Evolutionary conservation across 2,329 filamentous ascomycete genomes (phyloP).

Genomic region (Chrysoporthe cubensis): DNA sequence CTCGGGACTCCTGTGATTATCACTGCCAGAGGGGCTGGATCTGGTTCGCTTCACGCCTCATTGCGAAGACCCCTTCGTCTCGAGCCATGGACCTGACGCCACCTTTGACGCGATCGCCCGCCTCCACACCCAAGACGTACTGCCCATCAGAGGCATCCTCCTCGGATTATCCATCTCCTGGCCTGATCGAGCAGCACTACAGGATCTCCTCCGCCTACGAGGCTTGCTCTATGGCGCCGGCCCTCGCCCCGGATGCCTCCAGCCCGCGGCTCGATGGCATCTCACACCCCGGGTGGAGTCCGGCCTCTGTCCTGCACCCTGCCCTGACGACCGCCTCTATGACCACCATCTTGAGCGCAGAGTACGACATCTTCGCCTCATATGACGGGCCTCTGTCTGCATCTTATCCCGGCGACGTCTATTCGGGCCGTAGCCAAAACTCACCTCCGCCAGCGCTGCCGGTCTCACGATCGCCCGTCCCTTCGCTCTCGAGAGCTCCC

Average conservation of each 20-base stretch:
- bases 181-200: slow-evolving; percentile 48
- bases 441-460: slow-evolving; percentile 32
- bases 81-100: slow-evolving; percentile 54
- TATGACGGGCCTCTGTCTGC: slow-evolving; percentile 48
- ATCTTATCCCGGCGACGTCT: slow-evolving; percentile 47
- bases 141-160: slow-evolving; percentile 47
- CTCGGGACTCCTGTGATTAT: neutral
- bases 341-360: slow-evolving; percentile 51
- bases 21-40: neutral
- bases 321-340: slow-evolving; percentile 46
- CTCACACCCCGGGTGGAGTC: slow-evolving; percentile 50
- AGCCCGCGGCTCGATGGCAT: slow-evolving; percentile 46
- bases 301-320: slow-evolving; percentile 44
- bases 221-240: slow-evolving; percentile 42
- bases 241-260: slow-evolving; percentile 42
- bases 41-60: neutral
- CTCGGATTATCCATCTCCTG: slow-evolving; percentile 52
- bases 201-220: slow-evolving; percentile 48
- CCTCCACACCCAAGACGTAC: slow-evolving; percentile 49
- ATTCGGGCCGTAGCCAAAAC: slow-evolving; percentile 38
- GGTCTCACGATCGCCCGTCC: slow-evolving; percentile 37
- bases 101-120: slow-evolving; percentile 50
- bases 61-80: neutral
- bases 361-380: slow-evolving; percentile 56
- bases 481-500: slow-evolving; percentile 36